phyloP scores from a whole-genome alignment of 2,329 filamentous ascomycete species.

The Bisporella sp. region DNA sequence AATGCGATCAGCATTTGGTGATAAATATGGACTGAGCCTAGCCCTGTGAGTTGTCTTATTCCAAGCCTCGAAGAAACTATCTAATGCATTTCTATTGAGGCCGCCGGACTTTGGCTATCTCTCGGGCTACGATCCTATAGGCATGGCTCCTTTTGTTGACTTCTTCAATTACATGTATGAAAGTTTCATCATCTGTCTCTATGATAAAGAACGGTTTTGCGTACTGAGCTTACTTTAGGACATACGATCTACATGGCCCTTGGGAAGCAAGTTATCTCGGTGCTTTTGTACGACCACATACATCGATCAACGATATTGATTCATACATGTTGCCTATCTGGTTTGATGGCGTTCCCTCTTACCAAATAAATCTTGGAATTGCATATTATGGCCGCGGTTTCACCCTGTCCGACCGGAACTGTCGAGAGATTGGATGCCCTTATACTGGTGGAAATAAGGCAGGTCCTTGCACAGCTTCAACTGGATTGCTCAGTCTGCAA shows the following conservation, averaged over 20 bases:
- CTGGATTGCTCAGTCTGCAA: conserved; percentile 25
- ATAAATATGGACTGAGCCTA: conserved; percentile 33
- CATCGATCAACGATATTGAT: conserved; percentile 36
- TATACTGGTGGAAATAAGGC: conserved; percentile 15
- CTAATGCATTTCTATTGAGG: conserved; percentile 10
- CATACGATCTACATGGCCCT: conserved; percentile 33
- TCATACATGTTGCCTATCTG: conserved; percentile 32
- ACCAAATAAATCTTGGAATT: conserved; percentile 39
- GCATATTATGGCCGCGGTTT: conserved; percentile 41
- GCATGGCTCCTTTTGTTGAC: conserved; percentile 21
- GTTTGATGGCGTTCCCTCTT: conserved; percentile 32
- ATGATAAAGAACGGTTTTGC: background rate
- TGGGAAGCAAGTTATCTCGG: conserved; percentile 33
- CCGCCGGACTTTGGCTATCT: conserved; percentile 26
- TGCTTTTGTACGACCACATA: conserved; percentile 30
- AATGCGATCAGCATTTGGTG: conserved; percentile 27
- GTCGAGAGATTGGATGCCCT: conserved; percentile 20
- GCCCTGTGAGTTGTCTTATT: conserved; percentile 26
- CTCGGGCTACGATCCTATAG: conserved; percentile 24
- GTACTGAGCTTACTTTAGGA: background rate
- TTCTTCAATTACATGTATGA: conserved; percentile 29
- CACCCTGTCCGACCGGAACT: conserved; percentile 23
- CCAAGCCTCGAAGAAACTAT: background rate
- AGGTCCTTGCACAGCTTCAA: conserved; percentile 24
- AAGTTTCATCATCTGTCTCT: background rate